phyloP scores from a whole-genome alignment of 805 yeast species.

The Saccharomyces mikatae region DNA sequence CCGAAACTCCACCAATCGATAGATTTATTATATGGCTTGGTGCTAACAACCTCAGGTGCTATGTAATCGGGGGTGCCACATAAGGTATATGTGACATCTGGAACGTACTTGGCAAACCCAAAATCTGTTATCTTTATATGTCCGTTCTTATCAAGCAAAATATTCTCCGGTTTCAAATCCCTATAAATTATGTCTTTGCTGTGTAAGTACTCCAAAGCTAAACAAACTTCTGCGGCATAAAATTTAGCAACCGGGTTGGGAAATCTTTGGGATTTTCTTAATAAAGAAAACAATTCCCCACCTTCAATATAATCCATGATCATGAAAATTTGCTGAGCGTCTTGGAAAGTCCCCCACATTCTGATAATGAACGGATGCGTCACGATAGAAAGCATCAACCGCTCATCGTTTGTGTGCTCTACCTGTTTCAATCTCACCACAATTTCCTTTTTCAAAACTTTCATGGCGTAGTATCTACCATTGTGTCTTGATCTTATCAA shows the following conservation, averaged over 20 bases:
- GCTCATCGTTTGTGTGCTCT: slow-evolving; percentile 90
- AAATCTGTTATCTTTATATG: slow-evolving; percentile 87
- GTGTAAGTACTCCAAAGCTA: slow-evolving; percentile 82
- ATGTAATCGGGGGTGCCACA: slow-evolving; percentile 95
- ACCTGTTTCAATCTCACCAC: slow-evolving; percentile 89
- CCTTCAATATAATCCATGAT: slow-evolving; percentile 96
- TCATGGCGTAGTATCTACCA: slow-evolving; percentile 83
- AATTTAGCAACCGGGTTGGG: slow-evolving; percentile 96
- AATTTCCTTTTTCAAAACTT: slow-evolving; percentile 78
- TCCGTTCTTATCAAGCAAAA: slow-evolving; percentile 74
- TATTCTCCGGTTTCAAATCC: slow-evolving; percentile 87
- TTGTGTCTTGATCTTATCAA: slow-evolving; percentile 79
- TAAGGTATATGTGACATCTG: slow-evolving; percentile 81
- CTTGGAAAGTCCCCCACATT: slow-evolving; percentile 96
- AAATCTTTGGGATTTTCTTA: slow-evolving; percentile 79
- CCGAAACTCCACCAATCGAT: slow-evolving; percentile 98
- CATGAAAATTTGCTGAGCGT: slow-evolving; percentile 72
- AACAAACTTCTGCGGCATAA: slow-evolving; percentile 80
- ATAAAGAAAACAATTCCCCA: slow-evolving; percentile 78
- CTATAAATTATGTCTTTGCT: slow-evolving; percentile 76
- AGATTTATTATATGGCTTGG: slow-evolving; percentile 86
- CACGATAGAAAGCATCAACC: slow-evolving; percentile 74
- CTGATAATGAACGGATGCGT: slow-evolving; percentile 85
- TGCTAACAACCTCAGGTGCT: slow-evolving; percentile 91
- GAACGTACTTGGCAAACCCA: slow-evolving; percentile 88